Base-by-base conservation (phyloP, 2,329 filamentous ascomycete genomes). In the Alternaria dauci region DNA sequence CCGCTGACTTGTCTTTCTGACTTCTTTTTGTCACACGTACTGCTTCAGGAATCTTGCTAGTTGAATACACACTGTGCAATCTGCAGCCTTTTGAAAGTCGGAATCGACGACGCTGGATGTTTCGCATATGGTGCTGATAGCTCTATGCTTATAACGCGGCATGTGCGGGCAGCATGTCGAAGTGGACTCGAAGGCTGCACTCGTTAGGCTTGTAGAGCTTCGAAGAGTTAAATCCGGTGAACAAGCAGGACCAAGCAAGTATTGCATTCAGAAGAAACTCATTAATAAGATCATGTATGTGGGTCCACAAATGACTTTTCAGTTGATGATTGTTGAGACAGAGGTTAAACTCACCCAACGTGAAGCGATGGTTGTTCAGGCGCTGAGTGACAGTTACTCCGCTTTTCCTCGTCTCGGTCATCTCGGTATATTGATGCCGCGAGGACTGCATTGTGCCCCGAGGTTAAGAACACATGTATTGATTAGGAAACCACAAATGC, bases 351-450 rank as follows among this genome's bases (percentile, higher is more conserved):
- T 23, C 3, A 2, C 23, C 2, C 1, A 9, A 6, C 38, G 12
- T 41, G 38, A 14, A 41, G 38, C 11, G 5, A 12, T 23, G 5
- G 2, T 23, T 12, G 18, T 23, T 14, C 18, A 23, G 2, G 11
- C 18, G 20, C 18, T 23, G 2, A 41, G 9, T 14, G 20, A 25
- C 12, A 25, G 11, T 1, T 8, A 7, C 12, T 25, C 7, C 12
- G 20, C 20, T 41, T 0, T 16, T 42, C 20, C 23, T 4, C 8
- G 8, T 16, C 23, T 48, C 52, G 52, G 52, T 9, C 16, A 3
- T 48, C 34, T 55, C 53, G 54, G 54, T 4, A 2, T 16, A 56
- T 50, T 56, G 54, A 56, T 56, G n/a, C 18, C 1, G n/a, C 54
- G 54, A 51, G 18, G 18, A 14, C n/a, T 16, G 14, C 12, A 23